Evolutionary conservation across 352 stramenopile species (phyloP).

Genomic region (Globisporangium solare): DNA sequence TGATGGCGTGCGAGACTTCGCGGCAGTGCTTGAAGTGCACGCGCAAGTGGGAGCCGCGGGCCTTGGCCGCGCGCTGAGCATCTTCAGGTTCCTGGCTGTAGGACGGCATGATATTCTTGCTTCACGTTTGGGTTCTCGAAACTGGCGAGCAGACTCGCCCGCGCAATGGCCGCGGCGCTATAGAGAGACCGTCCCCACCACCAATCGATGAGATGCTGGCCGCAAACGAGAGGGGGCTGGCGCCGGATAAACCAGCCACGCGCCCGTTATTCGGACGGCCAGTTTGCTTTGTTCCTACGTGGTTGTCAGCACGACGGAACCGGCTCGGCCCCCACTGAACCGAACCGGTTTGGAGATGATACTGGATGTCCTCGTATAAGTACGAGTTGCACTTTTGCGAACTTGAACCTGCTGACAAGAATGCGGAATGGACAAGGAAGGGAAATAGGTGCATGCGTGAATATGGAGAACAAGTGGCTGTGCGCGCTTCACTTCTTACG

Average conservation of each 20-base stretch:
- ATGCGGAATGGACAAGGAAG: background rate
- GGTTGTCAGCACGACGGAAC: no score
- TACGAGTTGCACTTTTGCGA: background rate
- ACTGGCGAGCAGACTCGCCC: slow-evolving; percentile 23
- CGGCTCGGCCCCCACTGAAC: background rate
- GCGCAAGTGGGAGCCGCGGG: slow-evolving; percentile 94
- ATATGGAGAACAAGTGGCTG: background rate
- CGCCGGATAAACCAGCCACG: no score
- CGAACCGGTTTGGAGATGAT: background rate
- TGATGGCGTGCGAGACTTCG: slow-evolving; percentile 97
- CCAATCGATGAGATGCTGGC: slow-evolving; percentile 35
- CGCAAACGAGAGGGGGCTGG: background rate
- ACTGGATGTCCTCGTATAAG: background rate
- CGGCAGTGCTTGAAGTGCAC: slow-evolving; percentile 99
- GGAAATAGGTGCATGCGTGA: background rate
- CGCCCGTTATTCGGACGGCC: no score
- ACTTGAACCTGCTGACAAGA: no score
- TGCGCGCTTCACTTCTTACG: background rate
- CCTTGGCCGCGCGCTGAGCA: slow-evolving; percentile 89
- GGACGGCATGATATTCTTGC: slow-evolving; percentile 71
- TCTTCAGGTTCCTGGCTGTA: slow-evolving; percentile 91
- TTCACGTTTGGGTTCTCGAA: slow-evolving; percentile 78
- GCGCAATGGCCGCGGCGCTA: no score
- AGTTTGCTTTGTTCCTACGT: no score
- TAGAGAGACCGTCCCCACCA: slow-evolving; percentile 28